phyloP scores from a whole-genome alignment of 2,329 filamentous ascomycete species.

The Periglandula ipomoeae region DNA sequence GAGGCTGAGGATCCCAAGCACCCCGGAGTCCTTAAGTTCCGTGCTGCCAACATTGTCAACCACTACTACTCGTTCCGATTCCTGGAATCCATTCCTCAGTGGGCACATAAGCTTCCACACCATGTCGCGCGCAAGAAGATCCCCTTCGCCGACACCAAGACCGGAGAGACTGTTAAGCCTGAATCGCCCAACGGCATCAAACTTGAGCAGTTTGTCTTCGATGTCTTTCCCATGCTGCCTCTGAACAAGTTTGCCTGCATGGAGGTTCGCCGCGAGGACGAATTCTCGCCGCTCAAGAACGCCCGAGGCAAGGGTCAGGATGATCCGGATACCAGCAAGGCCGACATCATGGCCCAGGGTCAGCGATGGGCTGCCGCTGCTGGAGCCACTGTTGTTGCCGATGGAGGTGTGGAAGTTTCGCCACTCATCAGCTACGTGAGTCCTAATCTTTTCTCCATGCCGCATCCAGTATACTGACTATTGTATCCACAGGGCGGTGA shows the following conservation, averaged over 20 bases:
- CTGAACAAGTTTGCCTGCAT: conserved; percentile 89
- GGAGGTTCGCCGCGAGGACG: conserved; percentile 93
- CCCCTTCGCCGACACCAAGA: conserved; percentile 67
- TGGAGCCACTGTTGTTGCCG: conserved; percentile 63
- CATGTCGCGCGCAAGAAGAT: conserved; percentile 99
- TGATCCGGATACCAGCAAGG: conserved; percentile 85
- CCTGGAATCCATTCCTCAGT: conserved; percentile 80
- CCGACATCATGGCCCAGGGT: conserved; percentile 84
- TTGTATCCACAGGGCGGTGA: conserved; percentile 44
- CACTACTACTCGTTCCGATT: conserved; percentile 98
- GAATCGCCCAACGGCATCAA: conserved; percentile 97
- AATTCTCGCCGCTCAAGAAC: conserved; percentile 98
- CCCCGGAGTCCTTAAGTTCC: conserved; percentile 79
- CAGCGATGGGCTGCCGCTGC: conserved; percentile 75
- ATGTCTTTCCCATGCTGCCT: conserved; percentile 84
- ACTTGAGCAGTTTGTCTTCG: conserved; percentile 98
- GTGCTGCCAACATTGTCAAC: conserved; percentile 98
- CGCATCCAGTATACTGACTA: conserved; percentile 7
- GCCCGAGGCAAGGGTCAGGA: conserved; percentile 76
- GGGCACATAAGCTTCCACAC: conserved; percentile 80
- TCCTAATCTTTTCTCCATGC: conserved; percentile 19
- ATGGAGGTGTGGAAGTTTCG: conserved; percentile 76
- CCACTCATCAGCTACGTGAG: conserved; percentile 93
- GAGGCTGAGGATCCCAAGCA: conserved; percentile 81
- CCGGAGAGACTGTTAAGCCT: conserved; percentile 76